Evolutionary conservation across 2,329 filamentous ascomycete species (phyloP).

Genomic region (Cytospora mali): DNA sequence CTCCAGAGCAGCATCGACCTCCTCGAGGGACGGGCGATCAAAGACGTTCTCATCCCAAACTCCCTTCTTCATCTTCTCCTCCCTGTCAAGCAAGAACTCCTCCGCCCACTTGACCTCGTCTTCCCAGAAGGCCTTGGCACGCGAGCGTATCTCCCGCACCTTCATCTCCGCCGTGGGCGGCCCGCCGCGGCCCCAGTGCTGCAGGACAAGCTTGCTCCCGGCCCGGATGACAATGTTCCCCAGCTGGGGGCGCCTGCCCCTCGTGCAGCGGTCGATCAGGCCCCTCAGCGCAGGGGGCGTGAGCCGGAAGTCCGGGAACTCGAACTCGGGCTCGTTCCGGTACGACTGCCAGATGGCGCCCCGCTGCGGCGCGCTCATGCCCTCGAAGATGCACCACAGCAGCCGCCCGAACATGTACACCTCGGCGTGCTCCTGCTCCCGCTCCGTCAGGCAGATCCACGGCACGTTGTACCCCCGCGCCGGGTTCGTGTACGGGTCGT

Average conservation of each 20-base stretch:
- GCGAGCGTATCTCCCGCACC: slow-evolving; percentile 37
- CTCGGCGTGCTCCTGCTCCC: slow-evolving; percentile 59
- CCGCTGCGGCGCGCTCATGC: slow-evolving; percentile 58
- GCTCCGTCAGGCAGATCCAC: slow-evolving; percentile 55
- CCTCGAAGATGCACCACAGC: slow-evolving; percentile 66
- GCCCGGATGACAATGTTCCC: slow-evolving; percentile 48
- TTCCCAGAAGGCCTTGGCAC: slow-evolving; percentile 51
- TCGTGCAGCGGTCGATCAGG: slow-evolving; percentile 56
- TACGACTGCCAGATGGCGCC: slow-evolving; percentile 63
- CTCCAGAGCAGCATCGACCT: slow-evolving; percentile 43
- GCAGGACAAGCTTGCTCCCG: slow-evolving; percentile 49
- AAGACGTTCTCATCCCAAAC: slow-evolving; percentile 56
- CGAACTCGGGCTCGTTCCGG: slow-evolving; percentile 55
- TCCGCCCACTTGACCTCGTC: slow-evolving; percentile 51
- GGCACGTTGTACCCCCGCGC: slow-evolving; percentile 56
- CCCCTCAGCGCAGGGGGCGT: slow-evolving; percentile 50
- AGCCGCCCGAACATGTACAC: slow-evolving; percentile 65
- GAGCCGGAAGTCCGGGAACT: slow-evolving; percentile 55
- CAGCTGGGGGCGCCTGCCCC: slow-evolving; percentile 49
- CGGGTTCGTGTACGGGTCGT: slow-evolving; percentile 52
- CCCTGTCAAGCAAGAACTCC: slow-evolving; percentile 47
- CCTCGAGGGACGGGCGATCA: slow-evolving; percentile 48
- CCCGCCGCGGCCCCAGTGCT: slow-evolving; percentile 34
- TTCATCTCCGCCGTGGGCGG: slow-evolving; percentile 34
- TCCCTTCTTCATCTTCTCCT: slow-evolving; percentile 41